Conservation (phyloP, 1,284 basidiomycete genomes). For the Sanghuangporus sanghuang region DNA sequence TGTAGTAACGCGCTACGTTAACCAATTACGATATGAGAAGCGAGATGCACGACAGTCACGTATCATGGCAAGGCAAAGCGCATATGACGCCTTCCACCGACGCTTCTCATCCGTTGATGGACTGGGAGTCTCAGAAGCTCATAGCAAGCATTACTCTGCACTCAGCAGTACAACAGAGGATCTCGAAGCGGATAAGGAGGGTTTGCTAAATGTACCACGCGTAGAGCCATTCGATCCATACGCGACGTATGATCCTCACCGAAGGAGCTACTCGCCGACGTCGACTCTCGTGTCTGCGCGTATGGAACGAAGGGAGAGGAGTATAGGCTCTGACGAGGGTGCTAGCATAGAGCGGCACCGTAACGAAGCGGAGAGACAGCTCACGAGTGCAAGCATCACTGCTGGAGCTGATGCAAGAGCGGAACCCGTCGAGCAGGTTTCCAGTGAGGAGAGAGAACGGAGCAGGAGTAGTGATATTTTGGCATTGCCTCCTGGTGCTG, state of each 20-base stretch:
- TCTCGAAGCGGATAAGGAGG: constrained; percentile 11
- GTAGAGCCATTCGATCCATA: constrained; percentile 13
- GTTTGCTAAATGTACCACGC: background rate
- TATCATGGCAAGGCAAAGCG: constrained; percentile 13
- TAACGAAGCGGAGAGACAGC: background rate
- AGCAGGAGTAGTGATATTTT: background rate
- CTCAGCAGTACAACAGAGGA: background rate
- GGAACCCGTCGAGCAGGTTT: background rate
- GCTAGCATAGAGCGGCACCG: background rate
- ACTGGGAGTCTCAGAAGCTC: background rate
- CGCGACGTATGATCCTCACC: constrained; percentile 2
- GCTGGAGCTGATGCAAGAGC: background rate
- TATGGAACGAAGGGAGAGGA: background rate
- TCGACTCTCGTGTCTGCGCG: background rate
- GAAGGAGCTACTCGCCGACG: background rate
- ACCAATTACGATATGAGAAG: constrained; percentile 50
- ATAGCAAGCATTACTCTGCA: constrained; percentile 1
- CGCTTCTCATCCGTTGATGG: constrained; percentile 6
- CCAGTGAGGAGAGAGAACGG: background rate
- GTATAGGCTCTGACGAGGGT: background rate
- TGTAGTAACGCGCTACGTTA: constrained; percentile 54
- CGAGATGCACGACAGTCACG: constrained; percentile 32
- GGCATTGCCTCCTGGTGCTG: background rate
- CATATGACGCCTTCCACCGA: constrained; percentile 16
- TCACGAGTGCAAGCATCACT: background rate